phyloP scores from a whole-genome alignment of 139 green algal species.

The Yamagishiella unicocca region DNA sequence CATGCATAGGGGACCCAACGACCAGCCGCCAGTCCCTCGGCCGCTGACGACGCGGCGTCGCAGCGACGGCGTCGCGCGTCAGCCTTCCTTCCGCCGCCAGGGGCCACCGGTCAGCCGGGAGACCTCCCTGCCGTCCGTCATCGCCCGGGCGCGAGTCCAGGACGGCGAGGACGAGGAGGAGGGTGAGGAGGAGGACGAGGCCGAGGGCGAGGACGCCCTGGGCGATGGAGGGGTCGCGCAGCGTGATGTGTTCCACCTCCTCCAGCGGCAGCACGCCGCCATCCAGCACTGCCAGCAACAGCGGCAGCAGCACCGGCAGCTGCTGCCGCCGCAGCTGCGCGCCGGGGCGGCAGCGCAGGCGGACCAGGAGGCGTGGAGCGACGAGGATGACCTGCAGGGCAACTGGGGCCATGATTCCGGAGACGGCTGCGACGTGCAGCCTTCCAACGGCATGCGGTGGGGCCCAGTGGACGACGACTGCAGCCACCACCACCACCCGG shows the following conservation, averaged over 20 bases:
- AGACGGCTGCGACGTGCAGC: no score
- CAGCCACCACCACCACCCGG: conserved; percentile 22
- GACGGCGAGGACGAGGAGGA: conserved; percentile 6
- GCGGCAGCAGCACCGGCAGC: background rate
- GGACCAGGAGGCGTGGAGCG: background rate
- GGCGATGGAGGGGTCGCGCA: background rate
- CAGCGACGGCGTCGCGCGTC: conserved; percentile 13
- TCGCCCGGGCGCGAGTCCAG: background rate
- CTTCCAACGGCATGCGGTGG: no score
- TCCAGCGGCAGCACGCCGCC: conserved; percentile 14
- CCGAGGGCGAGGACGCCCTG: background rate
- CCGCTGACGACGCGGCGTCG: background rate
- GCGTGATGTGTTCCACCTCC: no score
- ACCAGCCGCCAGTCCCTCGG: background rate
- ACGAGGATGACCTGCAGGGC: background rate
- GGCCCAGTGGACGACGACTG: no score
- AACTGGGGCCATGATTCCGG: background rate
- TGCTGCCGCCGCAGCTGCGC: background rate
- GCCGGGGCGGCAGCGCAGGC: background rate
- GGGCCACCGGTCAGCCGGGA: background rate
- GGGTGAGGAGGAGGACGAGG: background rate
- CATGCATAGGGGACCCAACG: conserved; percentile 16
- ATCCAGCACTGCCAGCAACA: background rate
- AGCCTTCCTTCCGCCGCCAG: conserved; percentile 25
- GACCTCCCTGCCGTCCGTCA: conserved; percentile 23